These are phyloP conservation scores for Lipomyces mesembrius DNA, from an alignment of 805 yeast species.

Conservation along the genomic window DNA sequence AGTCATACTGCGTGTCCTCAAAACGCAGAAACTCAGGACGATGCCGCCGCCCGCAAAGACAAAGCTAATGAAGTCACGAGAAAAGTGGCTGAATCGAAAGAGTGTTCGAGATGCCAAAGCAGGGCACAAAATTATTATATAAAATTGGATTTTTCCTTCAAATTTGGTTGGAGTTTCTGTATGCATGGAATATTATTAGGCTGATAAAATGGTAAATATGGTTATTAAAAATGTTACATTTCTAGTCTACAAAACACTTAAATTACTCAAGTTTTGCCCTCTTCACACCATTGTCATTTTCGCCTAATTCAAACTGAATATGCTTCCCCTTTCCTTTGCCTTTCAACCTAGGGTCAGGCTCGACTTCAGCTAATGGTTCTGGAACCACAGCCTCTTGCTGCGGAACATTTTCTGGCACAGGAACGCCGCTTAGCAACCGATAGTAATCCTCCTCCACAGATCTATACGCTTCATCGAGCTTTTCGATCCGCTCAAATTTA, in stretches of 20 bases:
- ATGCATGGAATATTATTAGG: background rate
- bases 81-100: slow-evolving; percentile 33
- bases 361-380: background rate
- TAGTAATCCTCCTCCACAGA: slow-evolving; percentile 72
- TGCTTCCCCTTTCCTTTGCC: slow-evolving; percentile 5
- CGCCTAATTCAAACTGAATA: background rate
- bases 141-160: background rate
- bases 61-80: slow-evolving; percentile 8
- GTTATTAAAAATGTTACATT: background rate
- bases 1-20: slow-evolving; percentile 9
- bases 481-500: slow-evolving; percentile 64
- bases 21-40: background rate
- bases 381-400: background rate
- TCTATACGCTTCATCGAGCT: slow-evolving; percentile 74
- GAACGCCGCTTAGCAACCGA: slow-evolving; percentile 52
- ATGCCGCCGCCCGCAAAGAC: slow-evolving; percentile 30
- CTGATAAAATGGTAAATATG: background rate
- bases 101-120: slow-evolving; percentile 36
- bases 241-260: background rate
- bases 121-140: slow-evolving; percentile 10
- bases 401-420: slow-evolving; percentile 4
- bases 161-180: background rate
- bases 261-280: background rate
- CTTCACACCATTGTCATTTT: background rate
- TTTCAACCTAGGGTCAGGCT: background rate